Percentiles rank a stretch among this genome's conserved stretches.
phyloP scores from a whole-genome alignment of 73 alveolate species.

The Tetrahymena thermophila region DNA sequence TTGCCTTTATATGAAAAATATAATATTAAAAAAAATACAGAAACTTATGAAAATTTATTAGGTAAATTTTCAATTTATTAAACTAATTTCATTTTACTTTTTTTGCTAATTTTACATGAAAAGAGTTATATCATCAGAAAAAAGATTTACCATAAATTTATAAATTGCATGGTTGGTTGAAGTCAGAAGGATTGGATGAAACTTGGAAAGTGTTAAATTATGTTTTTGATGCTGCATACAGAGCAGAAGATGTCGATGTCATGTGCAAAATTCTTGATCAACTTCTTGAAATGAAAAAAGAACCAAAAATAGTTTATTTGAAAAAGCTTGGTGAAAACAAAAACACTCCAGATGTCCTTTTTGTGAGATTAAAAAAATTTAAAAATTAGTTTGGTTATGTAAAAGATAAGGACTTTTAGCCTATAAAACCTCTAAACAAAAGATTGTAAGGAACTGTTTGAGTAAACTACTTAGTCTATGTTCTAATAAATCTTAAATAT shows the following conservation, averaged over 20 bases:
- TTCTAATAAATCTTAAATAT: too few relatives aligned
- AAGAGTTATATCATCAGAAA: background rate
- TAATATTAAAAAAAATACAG: constrained; percentile 6
- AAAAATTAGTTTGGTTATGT: background rate
- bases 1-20: constrained; percentile 31
- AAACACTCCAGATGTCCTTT: background rate
- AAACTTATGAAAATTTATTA: constrained; percentile 9
- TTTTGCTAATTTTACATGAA: too few relatives aligned
- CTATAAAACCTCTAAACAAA: background rate
- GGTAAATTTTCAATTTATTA: background rate
- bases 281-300: background rate
- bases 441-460: background rate
- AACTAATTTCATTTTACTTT: background rate
- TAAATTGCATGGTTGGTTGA: background rate
- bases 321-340: background rate
- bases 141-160: background rate
- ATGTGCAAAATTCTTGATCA: background rate
- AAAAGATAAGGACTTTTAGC: background rate
- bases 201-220: background rate
- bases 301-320: background rate
- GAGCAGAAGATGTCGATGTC: background rate
- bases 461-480: background rate
- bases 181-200: background rate
- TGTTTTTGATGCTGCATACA: background rate
- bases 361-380: background rate